Evolutionary conservation across 306 rosid species (phyloP).

Genomic region (Carpinus fangiana): DNA sequence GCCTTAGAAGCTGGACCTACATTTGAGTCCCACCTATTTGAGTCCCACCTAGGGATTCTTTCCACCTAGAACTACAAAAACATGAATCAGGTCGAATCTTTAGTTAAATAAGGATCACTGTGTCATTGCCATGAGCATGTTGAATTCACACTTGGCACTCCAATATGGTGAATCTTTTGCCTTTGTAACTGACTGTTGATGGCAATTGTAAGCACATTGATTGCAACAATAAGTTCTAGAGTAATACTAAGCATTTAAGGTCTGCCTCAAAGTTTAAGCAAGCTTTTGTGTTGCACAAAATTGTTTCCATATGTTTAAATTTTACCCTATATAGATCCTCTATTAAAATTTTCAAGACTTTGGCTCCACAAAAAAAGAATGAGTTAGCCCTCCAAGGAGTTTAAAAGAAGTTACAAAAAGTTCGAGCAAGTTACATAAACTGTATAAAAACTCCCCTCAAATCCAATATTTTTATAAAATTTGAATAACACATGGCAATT

Average conservation of each 20-base stretch:
- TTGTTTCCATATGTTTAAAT: background rate
- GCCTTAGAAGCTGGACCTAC: background rate
- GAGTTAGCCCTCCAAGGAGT: background rate
- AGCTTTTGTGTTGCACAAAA: background rate
- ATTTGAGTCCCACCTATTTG: background rate
- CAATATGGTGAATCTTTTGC: background rate
- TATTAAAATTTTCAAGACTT: background rate
- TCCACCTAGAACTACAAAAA: slow-evolving; percentile 6
- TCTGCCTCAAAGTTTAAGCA: slow-evolving; percentile 2
- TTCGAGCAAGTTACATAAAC: too few relatives aligned
- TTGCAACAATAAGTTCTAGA: background rate
- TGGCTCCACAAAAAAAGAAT: background rate
- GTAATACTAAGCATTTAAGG: background rate
- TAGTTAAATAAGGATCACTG: background rate
- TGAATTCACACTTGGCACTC: background rate
- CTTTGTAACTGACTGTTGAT: background rate
- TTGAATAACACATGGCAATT: too few relatives aligned
- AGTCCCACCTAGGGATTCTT: background rate
- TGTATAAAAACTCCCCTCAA: too few relatives aligned
- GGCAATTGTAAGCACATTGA: background rate
- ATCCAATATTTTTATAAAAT: too few relatives aligned
- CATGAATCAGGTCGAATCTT: background rate
- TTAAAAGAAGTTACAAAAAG: background rate
- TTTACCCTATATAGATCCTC: background rate
- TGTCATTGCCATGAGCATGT: background rate